Conservation (phyloP, 371 early-diverging fungal genomes). For the Lichtheimia hyalospora region DNA sequence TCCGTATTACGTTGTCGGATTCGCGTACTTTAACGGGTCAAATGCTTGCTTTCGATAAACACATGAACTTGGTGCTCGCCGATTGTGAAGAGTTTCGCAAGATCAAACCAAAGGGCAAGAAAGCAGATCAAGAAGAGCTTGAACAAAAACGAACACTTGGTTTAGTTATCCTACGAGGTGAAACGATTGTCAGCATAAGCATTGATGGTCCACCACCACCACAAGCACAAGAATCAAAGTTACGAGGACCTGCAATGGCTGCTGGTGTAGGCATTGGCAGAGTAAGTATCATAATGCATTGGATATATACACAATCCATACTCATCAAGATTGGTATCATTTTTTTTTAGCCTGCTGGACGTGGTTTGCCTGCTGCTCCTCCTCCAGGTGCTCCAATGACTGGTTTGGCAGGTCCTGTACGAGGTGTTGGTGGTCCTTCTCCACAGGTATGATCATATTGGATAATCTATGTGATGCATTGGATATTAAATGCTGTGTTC, state of each 20-base stretch:
- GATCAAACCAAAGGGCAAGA: constrained; percentile 68
- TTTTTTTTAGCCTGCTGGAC: constrained; percentile 74
- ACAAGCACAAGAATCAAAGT: constrained; percentile 57
- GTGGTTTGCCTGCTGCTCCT: constrained; percentile 88
- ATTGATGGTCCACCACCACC: constrained; percentile 93
- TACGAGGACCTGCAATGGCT: constrained; percentile 48
- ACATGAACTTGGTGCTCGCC: constrained; percentile 97
- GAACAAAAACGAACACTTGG: constrained; percentile 90
- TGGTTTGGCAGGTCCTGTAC: constrained; percentile 86
- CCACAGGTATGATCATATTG: constrained; percentile 57
- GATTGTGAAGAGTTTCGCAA: constrained; percentile 97
- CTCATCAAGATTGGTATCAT: constrained; percentile 2
- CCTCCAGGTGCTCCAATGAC: constrained; percentile 52
- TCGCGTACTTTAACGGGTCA: constrained; percentile 92
- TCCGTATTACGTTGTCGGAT: constrained; percentile 90
- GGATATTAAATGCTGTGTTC: neutral
- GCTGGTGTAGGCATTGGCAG: constrained; percentile 77
- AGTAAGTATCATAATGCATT: constrained; percentile 28
- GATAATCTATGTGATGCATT: neutral
- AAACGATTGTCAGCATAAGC: constrained; percentile 88
- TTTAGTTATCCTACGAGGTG: constrained; percentile 93
- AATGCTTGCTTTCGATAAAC: constrained; percentile 97
- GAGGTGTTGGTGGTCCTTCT: constrained; percentile 93
- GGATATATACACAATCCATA: neutral
- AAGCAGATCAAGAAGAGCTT: constrained; percentile 45